Conservation (phyloP, 108 stramenopile species). For the Discostella stelligeroides region DNA sequence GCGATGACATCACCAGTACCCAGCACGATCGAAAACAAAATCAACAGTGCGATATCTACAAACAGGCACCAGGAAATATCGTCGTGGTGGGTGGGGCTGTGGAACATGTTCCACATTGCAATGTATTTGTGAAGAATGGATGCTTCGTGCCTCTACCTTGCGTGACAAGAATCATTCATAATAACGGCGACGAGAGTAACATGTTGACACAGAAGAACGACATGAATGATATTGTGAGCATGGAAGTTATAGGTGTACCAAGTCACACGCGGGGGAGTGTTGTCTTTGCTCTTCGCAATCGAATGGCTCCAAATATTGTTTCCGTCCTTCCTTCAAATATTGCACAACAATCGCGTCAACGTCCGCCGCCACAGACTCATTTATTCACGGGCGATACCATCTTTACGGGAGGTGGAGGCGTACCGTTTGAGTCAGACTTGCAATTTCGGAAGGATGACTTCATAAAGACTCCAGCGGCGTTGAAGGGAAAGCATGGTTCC, state of each 20-base stretch:
- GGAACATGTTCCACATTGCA: constrained; percentile 78
- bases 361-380: constrained; percentile 39
- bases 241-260: constrained; percentile 76
- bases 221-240: constrained; percentile 67
- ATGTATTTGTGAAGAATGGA: constrained; percentile 60
- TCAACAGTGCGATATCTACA: constrained; percentile 12
- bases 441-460: constrained; percentile 40
- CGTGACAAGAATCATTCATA: constrained; percentile 13
- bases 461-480: constrained; percentile 44
- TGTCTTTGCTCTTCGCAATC: constrained; percentile 66
- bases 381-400: constrained; percentile 87
- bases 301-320: constrained; percentile 17
- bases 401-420: constrained; percentile 79
- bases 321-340: background rate
- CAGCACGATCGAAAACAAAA: background rate
- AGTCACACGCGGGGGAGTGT: constrained; percentile 82
- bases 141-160: constrained; percentile 68
- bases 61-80: constrained; percentile 11
- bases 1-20: background rate
- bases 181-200: no score
- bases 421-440: constrained; percentile 81
- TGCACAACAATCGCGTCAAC: background rate
- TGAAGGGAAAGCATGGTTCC: constrained; percentile 53
- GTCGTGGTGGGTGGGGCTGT: constrained; percentile 72
- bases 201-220: constrained; percentile 62